Conservation (phyloP, 2,329 filamentous ascomycete genomes). For the Calonectria multiphialidica region DNA sequence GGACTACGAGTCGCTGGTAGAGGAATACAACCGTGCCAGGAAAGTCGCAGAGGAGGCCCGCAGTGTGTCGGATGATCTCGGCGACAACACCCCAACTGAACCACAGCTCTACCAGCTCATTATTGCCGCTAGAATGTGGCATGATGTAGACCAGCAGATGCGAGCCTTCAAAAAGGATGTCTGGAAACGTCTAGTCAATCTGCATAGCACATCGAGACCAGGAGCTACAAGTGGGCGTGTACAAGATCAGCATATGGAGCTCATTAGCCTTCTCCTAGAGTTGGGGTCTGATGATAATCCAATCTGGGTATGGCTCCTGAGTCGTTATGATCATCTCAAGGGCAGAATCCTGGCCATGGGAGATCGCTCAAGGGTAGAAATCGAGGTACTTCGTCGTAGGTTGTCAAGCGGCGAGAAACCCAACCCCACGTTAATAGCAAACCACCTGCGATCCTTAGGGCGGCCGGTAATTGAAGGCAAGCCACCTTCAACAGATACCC, state of each 20-base stretch:
- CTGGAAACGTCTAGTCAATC: conserved; percentile 83
- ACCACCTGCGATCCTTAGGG: conserved; percentile 80
- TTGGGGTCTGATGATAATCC: conserved; percentile 95
- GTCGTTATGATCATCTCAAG: conserved; percentile 89
- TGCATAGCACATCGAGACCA: conserved; percentile 68
- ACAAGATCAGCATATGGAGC: conserved; percentile 89
- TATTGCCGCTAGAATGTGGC: conserved; percentile 93
- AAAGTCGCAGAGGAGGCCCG: conserved; percentile 84
- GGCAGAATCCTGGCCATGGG: conserved; percentile 84
- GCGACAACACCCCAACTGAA: conserved; percentile 74
- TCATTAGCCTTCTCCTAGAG: conserved; percentile 91
- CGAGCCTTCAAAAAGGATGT: conserved; percentile 88
- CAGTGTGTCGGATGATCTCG: conserved; percentile 70
- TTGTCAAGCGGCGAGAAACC: conserved; percentile 82
- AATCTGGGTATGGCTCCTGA: conserved; percentile 95
- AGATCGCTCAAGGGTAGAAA: conserved; percentile 90
- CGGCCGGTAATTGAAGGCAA: conserved; percentile 74
- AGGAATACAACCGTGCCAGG: conserved; percentile 87
- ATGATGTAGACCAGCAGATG: conserved; percentile 90
- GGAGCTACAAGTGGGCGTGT: conserved; percentile 63
- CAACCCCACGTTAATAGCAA: conserved; percentile 75
- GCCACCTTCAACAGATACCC: conserved; percentile 77
- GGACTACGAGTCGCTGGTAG: conserved; percentile 89
- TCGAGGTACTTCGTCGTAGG: conserved; percentile 88
- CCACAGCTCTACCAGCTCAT: conserved; percentile 87